Evolutionary conservation across 2,329 filamentous ascomycete genomes (phyloP).

Genomic region (Verticillium dahliae): DNA sequence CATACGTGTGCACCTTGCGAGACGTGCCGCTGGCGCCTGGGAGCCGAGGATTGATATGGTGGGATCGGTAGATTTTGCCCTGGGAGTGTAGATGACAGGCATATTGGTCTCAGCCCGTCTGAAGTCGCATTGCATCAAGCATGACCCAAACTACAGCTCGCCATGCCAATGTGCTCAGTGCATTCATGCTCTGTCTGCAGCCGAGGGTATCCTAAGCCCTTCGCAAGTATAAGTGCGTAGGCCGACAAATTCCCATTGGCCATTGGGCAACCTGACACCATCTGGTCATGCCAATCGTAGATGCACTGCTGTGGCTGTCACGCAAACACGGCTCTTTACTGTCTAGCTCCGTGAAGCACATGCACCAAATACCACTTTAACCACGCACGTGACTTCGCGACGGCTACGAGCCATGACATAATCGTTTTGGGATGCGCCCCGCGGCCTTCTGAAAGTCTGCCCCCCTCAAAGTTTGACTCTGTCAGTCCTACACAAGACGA

Average conservation of each 20-base stretch:
- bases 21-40: neutral
- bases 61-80: neutral
- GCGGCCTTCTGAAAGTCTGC: conserved; percentile 2
- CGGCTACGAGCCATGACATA: conserved; percentile 9
- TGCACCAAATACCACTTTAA: neutral
- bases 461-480: conserved; percentile 2
- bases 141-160: too few species aligned
- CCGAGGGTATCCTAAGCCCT: too few species aligned
- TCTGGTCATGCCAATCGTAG: too few species aligned
- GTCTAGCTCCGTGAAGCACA: too few species aligned
- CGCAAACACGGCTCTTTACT: too few species aligned
- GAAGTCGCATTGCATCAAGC: neutral
- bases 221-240: too few species aligned
- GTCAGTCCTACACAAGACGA: neutral
- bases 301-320: too few species aligned
- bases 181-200: neutral
- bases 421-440: conserved; percentile 3
- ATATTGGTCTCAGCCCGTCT: neutral
- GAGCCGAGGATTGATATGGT: neutral
- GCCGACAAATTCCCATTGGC: too few species aligned
- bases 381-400: conserved; percentile 11
- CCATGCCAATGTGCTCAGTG: neutral
- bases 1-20: neutral
- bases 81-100: neutral
- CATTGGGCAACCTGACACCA: too few species aligned